These are phyloP conservation scores for Cairneyella variabilis DNA, from an alignment of 495 filamentous ascomycete genomes.

Conservation along the genomic window DNA sequence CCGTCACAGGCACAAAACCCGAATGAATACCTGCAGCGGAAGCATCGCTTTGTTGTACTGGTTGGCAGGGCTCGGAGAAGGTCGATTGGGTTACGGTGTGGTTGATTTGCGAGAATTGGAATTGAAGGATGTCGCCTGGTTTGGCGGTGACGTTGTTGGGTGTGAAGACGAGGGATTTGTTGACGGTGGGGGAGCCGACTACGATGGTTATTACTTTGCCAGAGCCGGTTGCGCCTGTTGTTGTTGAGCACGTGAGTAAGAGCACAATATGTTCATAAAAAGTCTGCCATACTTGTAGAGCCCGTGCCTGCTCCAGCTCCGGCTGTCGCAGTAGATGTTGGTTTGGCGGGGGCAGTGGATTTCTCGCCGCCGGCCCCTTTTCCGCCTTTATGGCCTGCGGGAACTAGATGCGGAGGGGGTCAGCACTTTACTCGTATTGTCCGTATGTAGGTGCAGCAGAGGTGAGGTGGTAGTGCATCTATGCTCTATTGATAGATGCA, in stretches of 20 bases:
- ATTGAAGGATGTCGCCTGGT: constrained; percentile 59
- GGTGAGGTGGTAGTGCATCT: no score
- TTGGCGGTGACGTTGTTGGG: constrained; percentile 47
- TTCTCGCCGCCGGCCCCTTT: no score
- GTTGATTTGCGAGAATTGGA: constrained; percentile 61
- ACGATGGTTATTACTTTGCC: constrained; percentile 8
- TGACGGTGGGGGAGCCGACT: constrained; percentile 10
- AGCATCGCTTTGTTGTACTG: constrained; percentile 37
- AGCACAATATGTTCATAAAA: no score
- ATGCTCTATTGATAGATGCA: no score
- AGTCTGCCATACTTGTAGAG: no score
- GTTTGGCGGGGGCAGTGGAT: no score
- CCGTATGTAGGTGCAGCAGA: no score
- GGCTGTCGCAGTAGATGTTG: no score
- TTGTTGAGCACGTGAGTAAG: neutral
- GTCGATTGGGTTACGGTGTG: constrained; percentile 66
- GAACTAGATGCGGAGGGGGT: no score
- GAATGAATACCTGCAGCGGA: constrained; percentile 52
- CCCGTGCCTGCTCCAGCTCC: no score
- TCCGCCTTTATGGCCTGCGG: no score
- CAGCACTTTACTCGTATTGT: no score
- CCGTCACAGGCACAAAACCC: constrained; percentile 51
- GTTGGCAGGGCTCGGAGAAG: constrained; percentile 64
- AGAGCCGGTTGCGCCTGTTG: neutral
- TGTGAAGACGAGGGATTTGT: constrained; percentile 20